Evolutionary conservation across 2,329 filamentous ascomycete genomes (phyloP), one percentile per base, ranked within the genome.

Genomic region (Coniochaeta ligniaria): DNA sequence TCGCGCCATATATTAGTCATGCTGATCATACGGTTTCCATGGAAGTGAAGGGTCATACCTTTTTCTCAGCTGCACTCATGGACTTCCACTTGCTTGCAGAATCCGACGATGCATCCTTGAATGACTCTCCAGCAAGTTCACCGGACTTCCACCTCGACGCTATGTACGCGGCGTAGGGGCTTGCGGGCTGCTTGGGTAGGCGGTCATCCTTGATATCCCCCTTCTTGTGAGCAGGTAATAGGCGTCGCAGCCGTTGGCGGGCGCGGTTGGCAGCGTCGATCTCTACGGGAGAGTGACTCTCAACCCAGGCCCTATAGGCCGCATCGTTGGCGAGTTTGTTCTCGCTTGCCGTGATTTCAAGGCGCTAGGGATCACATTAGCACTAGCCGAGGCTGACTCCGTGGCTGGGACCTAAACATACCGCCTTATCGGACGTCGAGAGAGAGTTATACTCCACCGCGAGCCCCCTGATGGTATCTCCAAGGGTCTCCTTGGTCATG

Each of bases 221-320:
- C 56, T 35, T 59, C 54, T 57, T 57, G 54, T 57, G 54, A 3
- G 24, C 60, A 50, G 63, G 68, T 67, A 64, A 69, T 60, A 76
- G 73, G 59, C 68, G 73, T 60, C 70, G 71, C 55, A 85, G 74
- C 28, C 62, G 63, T 8, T 54, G 63, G 60, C 83, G 83, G 24
- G 81, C 79, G 2, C 62, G 63, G 73, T 83, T 84, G 63, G 83
- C 82, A 2, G 70, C 62, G 56, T 67, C 63, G 59, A 84, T 78
- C 33, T 74, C 70, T 58, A 69, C 67, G 3, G 73, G 69, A 3
- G 76, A 69, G 65, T 78, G 68, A 31, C 69, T 71, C 62, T 78
- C 72, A n/a, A 84, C 69, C 82, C 83, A 85, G 17, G 73, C 70
- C 70, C 78, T 75, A 67, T 74, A 73, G 20, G 69, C 65, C 9